Conservation (phyloP, 495 filamentous ascomycete genomes). For the Niebla homalea region DNA sequence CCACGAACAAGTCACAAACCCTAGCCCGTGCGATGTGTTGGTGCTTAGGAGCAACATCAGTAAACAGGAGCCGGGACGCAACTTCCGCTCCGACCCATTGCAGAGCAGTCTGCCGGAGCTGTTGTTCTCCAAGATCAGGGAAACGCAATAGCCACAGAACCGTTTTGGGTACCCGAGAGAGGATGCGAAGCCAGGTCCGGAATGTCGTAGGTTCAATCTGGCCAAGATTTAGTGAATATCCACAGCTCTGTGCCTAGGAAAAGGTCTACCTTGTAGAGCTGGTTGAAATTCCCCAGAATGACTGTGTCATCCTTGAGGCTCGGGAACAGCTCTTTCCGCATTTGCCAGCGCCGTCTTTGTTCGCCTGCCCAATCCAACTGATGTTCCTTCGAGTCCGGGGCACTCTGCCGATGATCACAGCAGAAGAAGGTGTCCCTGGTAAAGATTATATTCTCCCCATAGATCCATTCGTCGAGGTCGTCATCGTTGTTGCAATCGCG, state of each 20-base stretch:
- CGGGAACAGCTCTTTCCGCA: slow-evolving; percentile 93
- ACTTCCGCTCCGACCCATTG: slow-evolving; percentile 78
- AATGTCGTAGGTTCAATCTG: slow-evolving; percentile 98
- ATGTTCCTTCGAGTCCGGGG: slow-evolving; percentile 54
- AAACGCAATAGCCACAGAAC: slow-evolving; percentile 95
- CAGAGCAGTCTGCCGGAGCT: slow-evolving; percentile 66
- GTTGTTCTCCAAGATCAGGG: slow-evolving; percentile 80
- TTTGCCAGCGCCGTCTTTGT: slow-evolving; percentile 70
- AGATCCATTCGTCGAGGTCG: slow-evolving; percentile 66
- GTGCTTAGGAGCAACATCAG: slow-evolving; percentile 90
- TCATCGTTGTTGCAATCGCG: slow-evolving; percentile 55
- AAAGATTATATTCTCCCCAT: slow-evolving; percentile 93
- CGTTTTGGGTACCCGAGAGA: slow-evolving; percentile 73
- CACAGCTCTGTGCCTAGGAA: background rate
- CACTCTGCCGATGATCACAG: slow-evolving; percentile 91
- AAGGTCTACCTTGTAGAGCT: slow-evolving; percentile 82
- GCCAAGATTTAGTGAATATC: slow-evolving; percentile 4
- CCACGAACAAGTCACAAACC: slow-evolving; percentile 86
- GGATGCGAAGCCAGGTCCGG: slow-evolving; percentile 89
- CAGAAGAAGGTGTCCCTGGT: slow-evolving; percentile 97
- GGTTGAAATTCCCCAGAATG: slow-evolving; percentile 97
- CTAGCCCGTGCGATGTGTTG: slow-evolving; percentile 87
- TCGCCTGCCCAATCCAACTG: slow-evolving; percentile 74
- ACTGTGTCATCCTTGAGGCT: slow-evolving; percentile 68
- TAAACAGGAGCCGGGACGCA: slow-evolving; percentile 87